Conservation (phyloP, 345 rosid species). For the Citropsis articulata region DNA sequence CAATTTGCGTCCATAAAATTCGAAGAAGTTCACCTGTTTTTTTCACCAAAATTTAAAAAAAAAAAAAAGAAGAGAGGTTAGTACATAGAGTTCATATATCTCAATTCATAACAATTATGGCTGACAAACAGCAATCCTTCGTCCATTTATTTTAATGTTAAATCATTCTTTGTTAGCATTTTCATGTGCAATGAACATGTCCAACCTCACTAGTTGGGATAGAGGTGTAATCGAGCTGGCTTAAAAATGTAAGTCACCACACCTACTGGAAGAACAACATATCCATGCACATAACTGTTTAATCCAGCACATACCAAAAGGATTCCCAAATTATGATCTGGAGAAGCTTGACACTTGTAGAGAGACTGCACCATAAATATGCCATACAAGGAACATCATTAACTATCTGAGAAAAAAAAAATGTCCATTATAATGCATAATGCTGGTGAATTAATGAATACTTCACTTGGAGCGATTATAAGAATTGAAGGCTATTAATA, state of each 20-base stretch:
- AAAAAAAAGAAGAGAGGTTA: not conserved
- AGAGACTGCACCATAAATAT: constrained; percentile 50
- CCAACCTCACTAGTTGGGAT: not conserved
- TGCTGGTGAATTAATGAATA: not conserved
- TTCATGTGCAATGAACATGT: not conserved
- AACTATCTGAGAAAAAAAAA: not conserved
- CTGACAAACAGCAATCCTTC: not conserved
- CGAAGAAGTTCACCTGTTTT: constrained; percentile 84
- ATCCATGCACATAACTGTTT: not conserved
- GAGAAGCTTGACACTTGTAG: constrained; percentile 41
- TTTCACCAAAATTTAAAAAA: constrained; percentile 3
- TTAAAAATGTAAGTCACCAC: not conserved
- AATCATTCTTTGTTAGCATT: not conserved
- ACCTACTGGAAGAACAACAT: not conserved
- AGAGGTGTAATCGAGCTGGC: not conserved
- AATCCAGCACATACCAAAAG: constrained; percentile 59
- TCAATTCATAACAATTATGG: not conserved
- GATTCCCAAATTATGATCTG: constrained; percentile 79
- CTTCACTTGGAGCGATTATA: not conserved
- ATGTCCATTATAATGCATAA: not conserved
- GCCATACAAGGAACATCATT: not conserved
- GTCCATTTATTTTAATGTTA: not conserved
- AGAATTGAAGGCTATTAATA: not conserved
- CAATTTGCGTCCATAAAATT: constrained; percentile 78
- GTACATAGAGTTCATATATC: not conserved